Percentiles rank a stretch among this genome's conserved stretches.
Evolutionary conservation across 2,329 filamentous ascomycete species (phyloP).

Genomic region (Claviceps cyperi): DNA sequence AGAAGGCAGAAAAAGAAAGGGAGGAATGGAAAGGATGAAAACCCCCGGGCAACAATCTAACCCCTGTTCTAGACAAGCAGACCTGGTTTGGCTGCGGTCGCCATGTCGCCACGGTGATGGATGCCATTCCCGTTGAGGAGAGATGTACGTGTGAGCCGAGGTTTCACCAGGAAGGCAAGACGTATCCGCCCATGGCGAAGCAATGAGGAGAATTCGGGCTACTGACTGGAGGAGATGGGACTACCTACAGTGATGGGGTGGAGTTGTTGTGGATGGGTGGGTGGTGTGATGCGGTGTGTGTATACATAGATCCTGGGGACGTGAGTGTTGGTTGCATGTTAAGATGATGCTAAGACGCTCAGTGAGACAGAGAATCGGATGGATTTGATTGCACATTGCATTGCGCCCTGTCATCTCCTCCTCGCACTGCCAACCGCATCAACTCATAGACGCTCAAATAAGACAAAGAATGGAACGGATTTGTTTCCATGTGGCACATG

Average conservation of each 20-base stretch:
- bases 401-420: too few relatives aligned
- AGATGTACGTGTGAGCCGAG: constrained; percentile 54
- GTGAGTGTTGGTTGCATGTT: too few relatives aligned
- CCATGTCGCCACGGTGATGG: constrained; percentile 48
- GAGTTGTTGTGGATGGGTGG: too few relatives aligned
- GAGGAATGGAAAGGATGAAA: not conserved
- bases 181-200: constrained; percentile 50
- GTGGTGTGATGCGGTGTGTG: too few relatives aligned
- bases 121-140: constrained; percentile 38
- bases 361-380: constrained; percentile 15
- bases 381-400: too few relatives aligned
- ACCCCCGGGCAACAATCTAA: not conserved
- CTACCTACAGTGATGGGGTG: too few relatives aligned
- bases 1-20: not conserved
- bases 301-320: too few relatives aligned
- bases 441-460: too few relatives aligned
- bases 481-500: too few relatives aligned
- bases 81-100: constrained; percentile 53
- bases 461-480: too few relatives aligned
- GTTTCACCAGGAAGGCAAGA: constrained; percentile 43
- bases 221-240: constrained; percentile 14
- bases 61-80: constrained; percentile 30
- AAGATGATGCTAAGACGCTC: constrained; percentile 1
- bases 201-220: constrained; percentile 11
- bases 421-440: too few relatives aligned